A percentile compares a stretch with the other conserved stretches of the same genome.
phyloP scores from a whole-genome alignment of 805 yeast species.

The Kodamaea nitidulidarum region DNA sequence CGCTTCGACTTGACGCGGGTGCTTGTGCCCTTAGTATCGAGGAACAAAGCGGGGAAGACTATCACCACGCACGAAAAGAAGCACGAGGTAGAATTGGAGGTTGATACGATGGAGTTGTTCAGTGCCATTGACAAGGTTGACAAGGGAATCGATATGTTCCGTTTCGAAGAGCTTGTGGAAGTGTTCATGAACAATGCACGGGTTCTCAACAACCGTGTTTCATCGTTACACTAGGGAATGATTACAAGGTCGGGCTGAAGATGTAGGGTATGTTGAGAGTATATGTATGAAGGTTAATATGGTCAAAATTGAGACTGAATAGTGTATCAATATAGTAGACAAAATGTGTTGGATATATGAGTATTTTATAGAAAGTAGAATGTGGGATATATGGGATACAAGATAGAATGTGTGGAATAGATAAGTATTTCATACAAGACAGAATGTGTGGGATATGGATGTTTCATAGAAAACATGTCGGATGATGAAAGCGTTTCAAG shows the following conservation, averaged over 20 bases:
- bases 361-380: no score
- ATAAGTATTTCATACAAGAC: no score
- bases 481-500: no score
- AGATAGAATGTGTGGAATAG: no score
- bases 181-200: constrained; percentile 58
- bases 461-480: no score
- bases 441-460: no score
- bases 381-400: no score
- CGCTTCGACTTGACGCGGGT: constrained; percentile 71
- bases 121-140: constrained; percentile 39
- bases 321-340: no score
- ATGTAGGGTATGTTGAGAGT: no score
- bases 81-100: constrained; percentile 40
- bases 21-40: constrained; percentile 29
- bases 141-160: constrained; percentile 44
- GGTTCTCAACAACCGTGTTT: constrained; percentile 40
- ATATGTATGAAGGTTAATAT: not conserved
- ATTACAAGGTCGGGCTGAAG: no score
- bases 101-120: constrained; percentile 37
- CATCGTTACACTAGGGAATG: constrained; percentile 20
- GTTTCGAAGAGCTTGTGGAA: constrained; percentile 57
- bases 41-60: constrained; percentile 35
- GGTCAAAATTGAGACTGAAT: no score
- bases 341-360: no score
- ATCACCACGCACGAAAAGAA: constrained; percentile 32